These are phyloP conservation scores for Crithidia thermophila DNA, from an alignment of 208 protist genomes.

Conservation along the genomic window DNA sequence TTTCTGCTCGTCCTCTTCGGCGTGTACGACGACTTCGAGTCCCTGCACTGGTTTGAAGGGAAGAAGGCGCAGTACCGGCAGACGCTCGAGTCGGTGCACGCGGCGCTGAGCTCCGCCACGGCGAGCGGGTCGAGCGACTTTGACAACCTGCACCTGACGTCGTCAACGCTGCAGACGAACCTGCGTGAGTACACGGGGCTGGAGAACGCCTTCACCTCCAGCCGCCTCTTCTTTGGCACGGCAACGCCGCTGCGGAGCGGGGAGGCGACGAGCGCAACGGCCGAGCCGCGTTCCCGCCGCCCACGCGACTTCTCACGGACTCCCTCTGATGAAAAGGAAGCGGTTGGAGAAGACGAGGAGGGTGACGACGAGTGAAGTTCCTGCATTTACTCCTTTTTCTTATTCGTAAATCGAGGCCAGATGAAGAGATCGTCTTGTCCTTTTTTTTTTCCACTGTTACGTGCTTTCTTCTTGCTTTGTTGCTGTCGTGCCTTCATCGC, in stretches of 20 bases:
- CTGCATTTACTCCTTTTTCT: too few species aligned
- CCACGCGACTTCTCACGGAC: neutral
- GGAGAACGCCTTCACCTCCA: constrained; percentile 75
- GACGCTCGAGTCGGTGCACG: constrained; percentile 20
- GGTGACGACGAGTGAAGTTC: neutral
- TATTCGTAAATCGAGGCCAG: neutral
- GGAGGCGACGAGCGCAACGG: too few species aligned
- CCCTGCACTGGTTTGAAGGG: constrained; percentile 96
- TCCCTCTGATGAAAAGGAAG: neutral
- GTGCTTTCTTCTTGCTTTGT: neutral
- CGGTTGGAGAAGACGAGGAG: neutral
- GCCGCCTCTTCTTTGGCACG: constrained; percentile 58
- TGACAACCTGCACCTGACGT: constrained; percentile 69
- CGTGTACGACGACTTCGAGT: constrained; percentile 91
- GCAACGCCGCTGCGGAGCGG: neutral
- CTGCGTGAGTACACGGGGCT: constrained; percentile 61
- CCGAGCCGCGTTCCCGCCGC: neutral
- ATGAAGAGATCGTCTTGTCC: neutral
- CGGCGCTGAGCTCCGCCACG: constrained; percentile 8
- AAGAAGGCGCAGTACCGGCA: constrained; percentile 32
- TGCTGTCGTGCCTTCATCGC: too few species aligned
- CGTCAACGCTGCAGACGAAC: constrained; percentile 53
- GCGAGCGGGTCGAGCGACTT: constrained; percentile 35
- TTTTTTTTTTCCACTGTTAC: neutral
- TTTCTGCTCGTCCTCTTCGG: constrained; percentile 97